These are phyloP conservation scores for Diaporthe nobilis DNA, from an alignment of 2,329 filamentous ascomycete species.

Conservation along the genomic window DNA sequence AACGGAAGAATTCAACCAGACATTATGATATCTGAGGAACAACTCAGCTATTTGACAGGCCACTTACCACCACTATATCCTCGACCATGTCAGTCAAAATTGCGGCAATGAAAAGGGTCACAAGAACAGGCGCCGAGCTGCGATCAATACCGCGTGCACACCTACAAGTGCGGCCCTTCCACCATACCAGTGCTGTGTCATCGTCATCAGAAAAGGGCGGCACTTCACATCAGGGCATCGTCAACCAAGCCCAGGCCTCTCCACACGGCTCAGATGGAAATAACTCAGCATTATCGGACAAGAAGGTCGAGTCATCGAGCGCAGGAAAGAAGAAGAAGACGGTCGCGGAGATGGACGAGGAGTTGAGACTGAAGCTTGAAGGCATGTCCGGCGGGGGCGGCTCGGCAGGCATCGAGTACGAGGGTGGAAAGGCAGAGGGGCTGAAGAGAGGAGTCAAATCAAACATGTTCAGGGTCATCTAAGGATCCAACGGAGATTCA, in stretches of 20 bases:
- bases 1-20: background rate
- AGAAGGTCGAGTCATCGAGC: background rate
- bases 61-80: background rate
- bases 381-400: constrained; percentile 79
- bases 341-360: constrained; percentile 74
- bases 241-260: background rate
- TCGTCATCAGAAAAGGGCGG: background rate
- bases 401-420: constrained; percentile 79
- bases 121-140: background rate
- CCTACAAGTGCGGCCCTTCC: constrained; percentile 1
- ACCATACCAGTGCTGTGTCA: background rate
- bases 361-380: constrained; percentile 76
- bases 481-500: constrained; percentile 44
- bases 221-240: background rate
- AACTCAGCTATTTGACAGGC: background rate
- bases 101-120: background rate
- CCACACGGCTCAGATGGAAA: background rate
- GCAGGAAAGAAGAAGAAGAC: constrained; percentile 68
- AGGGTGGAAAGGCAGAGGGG: constrained; percentile 78
- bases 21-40: background rate
- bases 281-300: background rate
- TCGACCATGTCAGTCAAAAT: too few relatives aligned
- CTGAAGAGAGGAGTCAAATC: constrained; percentile 82
- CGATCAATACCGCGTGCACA: background rate
- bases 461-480: constrained; percentile 84